Base-by-base conservation (phyloP, 108 stramenopile genomes). In the Cyclostephanos invisitatus region DNA sequence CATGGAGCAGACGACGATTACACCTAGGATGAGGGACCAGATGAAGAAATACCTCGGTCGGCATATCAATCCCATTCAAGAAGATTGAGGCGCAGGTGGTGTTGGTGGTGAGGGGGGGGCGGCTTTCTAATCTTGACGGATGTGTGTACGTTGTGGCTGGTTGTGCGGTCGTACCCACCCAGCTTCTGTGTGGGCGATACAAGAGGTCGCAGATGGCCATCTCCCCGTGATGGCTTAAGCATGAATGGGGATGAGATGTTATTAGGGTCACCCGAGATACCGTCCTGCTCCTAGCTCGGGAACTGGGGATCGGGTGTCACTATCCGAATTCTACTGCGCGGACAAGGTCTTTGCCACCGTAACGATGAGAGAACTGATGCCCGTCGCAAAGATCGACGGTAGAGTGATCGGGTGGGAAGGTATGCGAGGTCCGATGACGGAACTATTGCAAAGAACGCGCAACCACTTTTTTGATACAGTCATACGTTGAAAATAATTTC, bases 261-360 rank as follows among this genome's bases (percentile, higher is more conserved):
- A n/a, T n/a, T n/a, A n/a, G n/a, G n/a, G n/a, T 96, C 37, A 94
- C 96, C 11, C 80, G 93, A n/a, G 86, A 64, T 11, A 91, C 89
- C 5, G 87, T 94, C 3, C 47, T 96, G 21, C 65, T 80, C 7
- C 77, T 94, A 8, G 90, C 89, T 18, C 63, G 68, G 66, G 87
- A 90, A 57, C 46, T 93, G 22, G 84, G 83, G 20, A 93, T 96
- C 53, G 91, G 9, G 74, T 96, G 3, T 87, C 87, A 0, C 63
- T 96, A 68, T 81, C 91, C 36, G 96, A 96, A 79, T 95, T 96
- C 67, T 83, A 93, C 76, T 67, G 84, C 10, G 96, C 93, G 0
- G 93, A 94, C 47, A 93, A 96, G 75, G 93, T 96, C 12, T 96
- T 96, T 65, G 95, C 93, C 14, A 93, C 96, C 7, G 92, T 93